Percentiles rank a stretch among this genome's conserved stretches.
These are phyloP conservation scores for Asterophora parasitica DNA, from an alignment of 768 basidiomycete species.

Conservation along the genomic window DNA sequence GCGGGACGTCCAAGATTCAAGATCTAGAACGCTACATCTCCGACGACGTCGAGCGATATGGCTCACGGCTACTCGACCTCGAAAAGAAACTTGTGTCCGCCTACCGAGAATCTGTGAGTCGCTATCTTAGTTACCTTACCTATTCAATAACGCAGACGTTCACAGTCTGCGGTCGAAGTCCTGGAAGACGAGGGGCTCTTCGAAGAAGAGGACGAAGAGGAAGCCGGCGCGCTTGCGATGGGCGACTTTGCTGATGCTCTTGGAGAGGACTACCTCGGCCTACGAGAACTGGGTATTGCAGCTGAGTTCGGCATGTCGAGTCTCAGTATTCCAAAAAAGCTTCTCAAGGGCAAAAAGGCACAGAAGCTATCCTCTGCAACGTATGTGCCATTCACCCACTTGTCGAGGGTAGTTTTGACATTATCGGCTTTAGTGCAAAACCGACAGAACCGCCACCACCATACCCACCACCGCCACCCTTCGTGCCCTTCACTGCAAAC, in stretches of 20 bases:
- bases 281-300: conserved; percentile 84
- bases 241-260: conserved; percentile 85
- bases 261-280: conserved; percentile 91
- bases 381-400: conserved; percentile 34
- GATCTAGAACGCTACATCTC: conserved; percentile 84
- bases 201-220: conserved; percentile 48
- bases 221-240: conserved; percentile 65
- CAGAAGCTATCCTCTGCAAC: conserved; percentile 35
- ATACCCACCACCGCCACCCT: conserved; percentile 81
- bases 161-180: conserved; percentile 41
- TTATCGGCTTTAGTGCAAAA: conserved; percentile 39
- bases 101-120: conserved; percentile 73
- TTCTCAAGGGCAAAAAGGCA: conserved; percentile 64
- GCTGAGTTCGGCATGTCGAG: conserved; percentile 76
- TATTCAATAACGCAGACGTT: conserved; percentile 1
- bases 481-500: conserved; percentile 62
- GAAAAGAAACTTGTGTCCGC: conserved; percentile 84
- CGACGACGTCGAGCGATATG: conserved; percentile 85
- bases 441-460: conserved; percentile 74
- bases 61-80: conserved; percentile 67
- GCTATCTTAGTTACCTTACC: background rate
- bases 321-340: conserved; percentile 70
- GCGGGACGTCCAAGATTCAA: conserved; percentile 70
- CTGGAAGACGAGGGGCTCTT: conserved; percentile 63
- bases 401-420: background rate